Base-by-base conservation (phyloP, 768 basidiomycete genomes). In the Mycena belliarum region DNA sequence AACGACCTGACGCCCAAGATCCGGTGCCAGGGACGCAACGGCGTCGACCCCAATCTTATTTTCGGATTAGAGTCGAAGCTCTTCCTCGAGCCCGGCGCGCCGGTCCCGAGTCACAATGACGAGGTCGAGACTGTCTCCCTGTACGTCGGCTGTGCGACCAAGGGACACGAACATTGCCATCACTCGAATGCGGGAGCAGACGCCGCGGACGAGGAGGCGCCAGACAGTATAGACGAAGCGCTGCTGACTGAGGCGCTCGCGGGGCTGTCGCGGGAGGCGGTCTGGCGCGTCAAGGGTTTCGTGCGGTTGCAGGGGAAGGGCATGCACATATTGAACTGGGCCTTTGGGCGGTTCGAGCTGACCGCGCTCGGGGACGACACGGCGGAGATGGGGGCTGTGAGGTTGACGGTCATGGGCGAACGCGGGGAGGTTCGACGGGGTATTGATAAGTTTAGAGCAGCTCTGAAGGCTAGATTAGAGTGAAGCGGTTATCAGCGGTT, bases 1-100 rank as follows among this genome's bases (percentile, higher is more conserved):
- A 98, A 98, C 70, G 94, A 97, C 65, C 74, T 78, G 25, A 97
- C 95, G 5, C 94, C 93, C 8, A 93, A 94, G 71, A 82, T 97
- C 54, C 82, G 79, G 57, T 92, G 83, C 60, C 73, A 80, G 50
- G 84, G 82, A 12, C 78, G 79, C 42, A 75, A 79, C 48, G 88
- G 88, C 6, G 83, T 95, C 23, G 85, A 88, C 64, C 92, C 93
- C 1, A 75, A 79, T 25, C 73, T 98, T 25, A 83, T 97, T 52
- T 95, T 98, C 68, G 93, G 93, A n/a, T 71, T 96, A 40, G 90
- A 94, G 68, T 87, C 92, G n/a, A 88, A 84, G 66, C 78, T 95
- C 4, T 94, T 90, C 64, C 65, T 71, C 47, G 68, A 72, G 24
- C 35, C 49, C 9, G 52, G 60, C 26, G 66, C 53, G 51, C 55